These are phyloP conservation scores for Tulasnella sp. DNA, from an alignment of 768 basidiomycete species.

Conservation along the genomic window DNA sequence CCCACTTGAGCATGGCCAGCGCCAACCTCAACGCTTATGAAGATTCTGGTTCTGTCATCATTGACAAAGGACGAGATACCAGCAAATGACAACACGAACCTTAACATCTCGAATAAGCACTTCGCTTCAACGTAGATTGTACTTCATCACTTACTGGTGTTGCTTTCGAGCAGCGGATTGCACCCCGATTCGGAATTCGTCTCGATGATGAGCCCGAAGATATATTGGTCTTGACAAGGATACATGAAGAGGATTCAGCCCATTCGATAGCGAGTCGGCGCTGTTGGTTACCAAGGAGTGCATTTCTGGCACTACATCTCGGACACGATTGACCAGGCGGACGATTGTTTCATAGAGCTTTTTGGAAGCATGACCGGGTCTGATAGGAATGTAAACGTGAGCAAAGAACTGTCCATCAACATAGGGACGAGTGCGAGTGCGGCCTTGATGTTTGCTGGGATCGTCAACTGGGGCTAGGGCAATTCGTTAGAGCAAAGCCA, in stretches of 20 bases:
- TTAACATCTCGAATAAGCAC: conserved; percentile 36
- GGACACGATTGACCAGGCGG: conserved; percentile 48
- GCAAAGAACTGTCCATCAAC: conserved; percentile 83
- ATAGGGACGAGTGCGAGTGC: conserved; percentile 68
- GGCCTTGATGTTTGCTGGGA: conserved; percentile 80
- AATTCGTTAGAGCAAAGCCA: neutral
- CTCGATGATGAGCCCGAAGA: conserved; percentile 72
- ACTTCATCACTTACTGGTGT: conserved; percentile 45
- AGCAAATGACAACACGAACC: conserved; percentile 71
- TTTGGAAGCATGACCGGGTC: conserved; percentile 39
- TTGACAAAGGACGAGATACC: conserved; percentile 67
- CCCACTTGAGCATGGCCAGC: conserved; percentile 75
- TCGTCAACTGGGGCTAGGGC: conserved; percentile 57
- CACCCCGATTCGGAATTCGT: conserved; percentile 64
- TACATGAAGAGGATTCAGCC: conserved; percentile 53
- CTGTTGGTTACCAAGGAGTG: conserved; percentile 41
- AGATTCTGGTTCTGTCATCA: conserved; percentile 76
- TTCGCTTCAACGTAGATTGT: conserved; percentile 13
- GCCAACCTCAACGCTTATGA: conserved; percentile 76
- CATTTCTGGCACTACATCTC: conserved; percentile 46
- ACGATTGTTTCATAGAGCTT: conserved; percentile 41
- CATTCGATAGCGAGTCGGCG: neutral
- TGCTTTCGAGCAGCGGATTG: conserved; percentile 49
- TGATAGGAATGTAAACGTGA: conserved; percentile 70
- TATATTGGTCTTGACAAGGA: conserved; percentile 82